phyloP scores from a whole-genome alignment of 192 early-diverging fungal species.

The Phlyctochytrium planicorne region DNA sequence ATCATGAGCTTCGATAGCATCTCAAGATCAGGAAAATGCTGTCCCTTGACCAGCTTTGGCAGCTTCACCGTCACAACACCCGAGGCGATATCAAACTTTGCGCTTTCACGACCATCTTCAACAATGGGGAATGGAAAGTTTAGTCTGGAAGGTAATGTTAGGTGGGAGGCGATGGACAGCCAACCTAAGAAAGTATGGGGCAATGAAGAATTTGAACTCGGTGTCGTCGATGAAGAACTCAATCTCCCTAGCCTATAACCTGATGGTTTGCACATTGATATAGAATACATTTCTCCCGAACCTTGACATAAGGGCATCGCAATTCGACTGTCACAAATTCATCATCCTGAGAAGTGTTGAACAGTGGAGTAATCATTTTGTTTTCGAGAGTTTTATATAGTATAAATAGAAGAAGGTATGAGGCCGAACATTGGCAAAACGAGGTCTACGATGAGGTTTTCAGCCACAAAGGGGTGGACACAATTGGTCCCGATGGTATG shows the following conservation, averaged over 20 bases:
- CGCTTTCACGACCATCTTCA: slow-evolving; percentile 81
- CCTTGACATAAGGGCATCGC: slow-evolving; percentile 79
- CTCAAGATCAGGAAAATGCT: slow-evolving; percentile 85
- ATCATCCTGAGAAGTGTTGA: slow-evolving; percentile 77
- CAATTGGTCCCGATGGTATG: no score
- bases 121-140: slow-evolving; percentile 77
- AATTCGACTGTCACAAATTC: slow-evolving; percentile 72
- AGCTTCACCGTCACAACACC: slow-evolving; percentile 74
- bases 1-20: slow-evolving; percentile 84
- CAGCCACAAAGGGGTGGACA: no score
- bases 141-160: slow-evolving; percentile 49
- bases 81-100: slow-evolving; percentile 73
- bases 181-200: slow-evolving; percentile 89
- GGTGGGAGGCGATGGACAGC: background rate
- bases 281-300: slow-evolving; percentile 11
- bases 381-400: no score
- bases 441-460: background rate
- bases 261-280: background rate
- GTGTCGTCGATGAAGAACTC: slow-evolving; percentile 80
- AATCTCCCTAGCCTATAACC: slow-evolving; percentile 72
- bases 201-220: slow-evolving; percentile 85
- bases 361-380: slow-evolving; percentile 88
- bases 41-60: slow-evolving; percentile 76
- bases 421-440: background rate
- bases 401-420: background rate